These are phyloP conservation scores for Solanum rostratum DNA, from an alignment of 257 asterid species.

Conservation along the genomic window DNA sequence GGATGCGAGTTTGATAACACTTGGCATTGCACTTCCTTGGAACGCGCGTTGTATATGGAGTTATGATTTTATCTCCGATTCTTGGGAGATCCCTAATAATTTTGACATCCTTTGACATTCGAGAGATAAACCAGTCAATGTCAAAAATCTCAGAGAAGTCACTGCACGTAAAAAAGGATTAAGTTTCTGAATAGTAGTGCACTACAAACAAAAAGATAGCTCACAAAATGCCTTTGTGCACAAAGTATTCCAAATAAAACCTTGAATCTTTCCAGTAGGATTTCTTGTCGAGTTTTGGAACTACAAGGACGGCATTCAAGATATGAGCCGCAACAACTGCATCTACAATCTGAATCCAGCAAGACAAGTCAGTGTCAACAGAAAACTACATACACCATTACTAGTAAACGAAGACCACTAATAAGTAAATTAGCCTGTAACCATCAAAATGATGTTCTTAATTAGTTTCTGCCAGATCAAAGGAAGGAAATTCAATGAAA, in stretches of 20 bases:
- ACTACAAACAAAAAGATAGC: not conserved
- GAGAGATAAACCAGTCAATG: conserved; percentile 40
- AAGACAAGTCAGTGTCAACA: not conserved
- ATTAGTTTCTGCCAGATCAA: not conserved
- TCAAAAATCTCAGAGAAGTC: conserved; percentile 72
- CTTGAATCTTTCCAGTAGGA: conserved; percentile 83
- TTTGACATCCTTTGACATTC: conserved; percentile 38
- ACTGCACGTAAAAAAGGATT: conserved; percentile 28
- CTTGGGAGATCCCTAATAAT: conserved; percentile 42
- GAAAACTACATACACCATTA: not conserved
- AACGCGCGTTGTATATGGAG: conserved; percentile 28
- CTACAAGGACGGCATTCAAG: conserved; percentile 58
- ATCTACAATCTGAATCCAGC: conserved; percentile 53
- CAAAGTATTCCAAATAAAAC: conserved; percentile 8
- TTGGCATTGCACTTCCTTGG: conserved; percentile 56
- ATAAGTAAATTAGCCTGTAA: not conserved
- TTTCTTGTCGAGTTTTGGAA: conserved; percentile 61
- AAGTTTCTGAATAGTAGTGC: not conserved
- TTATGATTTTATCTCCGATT: conserved; percentile 27
- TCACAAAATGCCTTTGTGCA: not conserved
- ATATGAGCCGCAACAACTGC: conserved; percentile 74
- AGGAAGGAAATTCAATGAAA: not conserved
- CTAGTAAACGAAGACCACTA: not conserved
- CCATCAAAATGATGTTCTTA: not conserved
- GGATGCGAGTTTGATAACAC: conserved; percentile 53